Conservation (phyloP, 495 filamentous ascomycete genomes). For the Neurospora pannonica region DNA sequence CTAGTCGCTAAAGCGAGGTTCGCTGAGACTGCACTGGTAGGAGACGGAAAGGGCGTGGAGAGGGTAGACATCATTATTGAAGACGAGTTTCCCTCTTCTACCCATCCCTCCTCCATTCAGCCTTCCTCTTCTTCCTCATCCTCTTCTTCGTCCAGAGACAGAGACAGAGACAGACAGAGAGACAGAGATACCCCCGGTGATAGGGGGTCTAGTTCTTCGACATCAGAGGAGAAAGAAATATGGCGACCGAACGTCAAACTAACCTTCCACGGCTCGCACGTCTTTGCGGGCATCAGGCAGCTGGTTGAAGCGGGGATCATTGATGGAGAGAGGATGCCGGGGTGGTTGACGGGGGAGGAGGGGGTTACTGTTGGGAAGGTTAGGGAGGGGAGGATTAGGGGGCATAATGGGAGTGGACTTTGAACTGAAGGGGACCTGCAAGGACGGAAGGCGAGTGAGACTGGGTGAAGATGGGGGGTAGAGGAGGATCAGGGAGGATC, state of each 20-base stretch:
- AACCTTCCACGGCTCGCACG: conserved; percentile 61
- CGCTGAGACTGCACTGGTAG: conserved; percentile 35
- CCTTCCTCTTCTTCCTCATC: neutral
- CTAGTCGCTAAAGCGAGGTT: conserved; percentile 46
- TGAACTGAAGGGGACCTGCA: no score
- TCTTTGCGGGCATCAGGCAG: conserved; percentile 71
- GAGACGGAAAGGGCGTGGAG: conserved; percentile 51
- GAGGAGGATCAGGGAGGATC: no score
- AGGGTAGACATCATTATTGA: conserved; percentile 49
- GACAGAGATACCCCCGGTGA: neutral
- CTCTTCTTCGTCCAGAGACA: neutral
- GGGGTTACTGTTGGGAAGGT: conserved; percentile 65
- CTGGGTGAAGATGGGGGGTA: no score
- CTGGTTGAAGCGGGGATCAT: conserved; percentile 66
- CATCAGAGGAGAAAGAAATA: no score
- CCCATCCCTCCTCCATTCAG: neutral
- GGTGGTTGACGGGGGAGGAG: conserved; percentile 87
- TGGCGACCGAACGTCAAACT: conserved; percentile 54
- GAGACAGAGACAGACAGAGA: neutral
- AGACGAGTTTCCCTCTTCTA: conserved; percentile 38
- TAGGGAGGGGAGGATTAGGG: conserved; percentile 48
- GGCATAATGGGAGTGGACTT: conserved; percentile 37
- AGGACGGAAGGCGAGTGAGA: neutral
- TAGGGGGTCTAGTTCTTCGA: conserved; percentile 18
- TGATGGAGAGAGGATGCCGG: conserved; percentile 68